These are phyloP conservation scores for Clonostachys rhizophaga DNA, from an alignment of 2,329 filamentous ascomycete genomes.

Conservation along the genomic window DNA sequence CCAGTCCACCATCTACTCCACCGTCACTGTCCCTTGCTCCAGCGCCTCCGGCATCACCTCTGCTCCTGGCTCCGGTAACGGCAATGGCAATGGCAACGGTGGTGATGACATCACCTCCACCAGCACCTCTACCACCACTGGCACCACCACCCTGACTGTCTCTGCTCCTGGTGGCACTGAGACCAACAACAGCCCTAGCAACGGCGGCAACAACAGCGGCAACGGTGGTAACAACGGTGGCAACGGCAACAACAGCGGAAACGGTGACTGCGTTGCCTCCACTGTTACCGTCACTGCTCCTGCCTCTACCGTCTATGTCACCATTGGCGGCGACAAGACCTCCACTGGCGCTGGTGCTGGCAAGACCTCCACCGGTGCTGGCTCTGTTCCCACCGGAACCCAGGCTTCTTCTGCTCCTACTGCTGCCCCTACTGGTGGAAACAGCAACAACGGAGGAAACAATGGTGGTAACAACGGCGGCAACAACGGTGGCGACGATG, in stretches of 20 bases:
- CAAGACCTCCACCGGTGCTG: slow-evolving; percentile 1
- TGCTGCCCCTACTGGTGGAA: slow-evolving; percentile 2
- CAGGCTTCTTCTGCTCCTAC: background rate
- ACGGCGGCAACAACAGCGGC: background rate
- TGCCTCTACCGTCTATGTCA: slow-evolving; percentile 28
- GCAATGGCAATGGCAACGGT: too few relatives aligned
- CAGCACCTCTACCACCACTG: slow-evolving; percentile 23
- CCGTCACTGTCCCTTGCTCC: slow-evolving; percentile 17
- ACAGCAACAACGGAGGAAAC: slow-evolving; percentile 2
- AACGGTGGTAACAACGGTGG: slow-evolving; percentile 3
- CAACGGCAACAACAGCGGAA: slow-evolving; percentile 6
- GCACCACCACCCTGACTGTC: slow-evolving; percentile 12
- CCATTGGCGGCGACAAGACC: slow-evolving; percentile 16
- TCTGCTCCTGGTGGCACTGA: slow-evolving; percentile 8
- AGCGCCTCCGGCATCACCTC: slow-evolving; percentile 3
- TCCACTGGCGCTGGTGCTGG: slow-evolving; percentile 9
- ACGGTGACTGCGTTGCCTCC: slow-evolving; percentile 6
- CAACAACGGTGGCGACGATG: slow-evolving; percentile 5
- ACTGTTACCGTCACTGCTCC: slow-evolving; percentile 21
- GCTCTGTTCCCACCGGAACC: background rate
- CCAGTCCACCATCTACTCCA: slow-evolving; percentile 24
- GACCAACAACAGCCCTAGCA: slow-evolving; percentile 3
- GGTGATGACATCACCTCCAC: slow-evolving; percentile 26
- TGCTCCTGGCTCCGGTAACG: slow-evolving; percentile 2
- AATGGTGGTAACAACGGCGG: slow-evolving; percentile 5